Conservation (phyloP, 139 green algal species). For the Coelastrella sp. region DNA sequence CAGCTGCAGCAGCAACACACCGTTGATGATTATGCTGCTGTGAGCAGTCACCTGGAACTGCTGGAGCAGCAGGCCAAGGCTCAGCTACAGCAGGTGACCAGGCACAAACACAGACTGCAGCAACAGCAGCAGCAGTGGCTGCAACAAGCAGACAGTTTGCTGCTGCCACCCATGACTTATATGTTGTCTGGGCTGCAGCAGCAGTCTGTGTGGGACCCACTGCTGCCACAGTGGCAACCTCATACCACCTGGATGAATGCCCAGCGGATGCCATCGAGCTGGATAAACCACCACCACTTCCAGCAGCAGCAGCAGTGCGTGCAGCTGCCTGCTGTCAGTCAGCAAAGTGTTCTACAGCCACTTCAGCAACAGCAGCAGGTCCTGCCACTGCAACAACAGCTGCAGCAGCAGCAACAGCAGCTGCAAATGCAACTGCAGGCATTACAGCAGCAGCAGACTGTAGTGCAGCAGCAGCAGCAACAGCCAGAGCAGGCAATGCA, state of each 20-base stretch:
- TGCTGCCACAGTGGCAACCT: constrained; percentile 27
- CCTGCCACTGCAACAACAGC: not conserved
- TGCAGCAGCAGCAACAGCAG: not conserved
- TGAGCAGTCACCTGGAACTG: not conserved
- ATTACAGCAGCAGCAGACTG: constrained; percentile 1
- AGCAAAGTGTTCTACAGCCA: constrained; percentile 5
- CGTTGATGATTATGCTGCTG: not conserved
- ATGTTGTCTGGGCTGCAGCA: constrained; percentile 17
- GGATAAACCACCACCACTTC: not conserved
- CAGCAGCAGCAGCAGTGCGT: constrained; percentile 31
- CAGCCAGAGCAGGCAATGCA: not conserved
- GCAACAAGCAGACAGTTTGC: not conserved
- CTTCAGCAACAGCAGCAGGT: not conserved
- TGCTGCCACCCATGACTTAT: constrained; percentile 8
- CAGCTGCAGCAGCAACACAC: not conserved
- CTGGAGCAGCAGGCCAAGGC: constrained; percentile 14
- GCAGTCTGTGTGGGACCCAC: not conserved
- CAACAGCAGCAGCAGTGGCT: constrained; percentile 38
- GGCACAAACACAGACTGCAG: not conserved
- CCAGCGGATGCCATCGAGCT: not conserved
- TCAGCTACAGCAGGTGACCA: constrained; percentile 8
- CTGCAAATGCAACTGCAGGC: not conserved
- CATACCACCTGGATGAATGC: constrained; percentile 1
- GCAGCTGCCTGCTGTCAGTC: not conserved
- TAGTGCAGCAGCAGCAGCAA: not conserved